These are phyloP conservation scores for Pseudonitzschia delicatissima DNA, from an alignment of 108 stramenopile genomes.

Conservation along the genomic window DNA sequence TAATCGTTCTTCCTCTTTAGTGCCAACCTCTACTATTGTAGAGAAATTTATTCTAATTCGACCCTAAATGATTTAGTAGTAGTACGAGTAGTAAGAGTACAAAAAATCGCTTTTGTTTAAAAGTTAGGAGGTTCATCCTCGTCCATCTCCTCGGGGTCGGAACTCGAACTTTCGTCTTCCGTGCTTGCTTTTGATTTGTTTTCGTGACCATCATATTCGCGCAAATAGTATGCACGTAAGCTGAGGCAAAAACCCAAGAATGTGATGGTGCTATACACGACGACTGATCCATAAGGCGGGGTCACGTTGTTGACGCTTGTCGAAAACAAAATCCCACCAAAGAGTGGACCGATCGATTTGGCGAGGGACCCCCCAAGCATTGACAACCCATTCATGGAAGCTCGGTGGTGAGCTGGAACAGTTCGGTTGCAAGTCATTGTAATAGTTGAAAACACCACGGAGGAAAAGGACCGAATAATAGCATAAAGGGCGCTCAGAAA, in stretches of 20 bases:
- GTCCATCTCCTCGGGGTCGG: background rate
- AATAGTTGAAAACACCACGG: slow-evolving; percentile 51
- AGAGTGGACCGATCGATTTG: slow-evolving; percentile 50
- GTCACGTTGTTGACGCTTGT: slow-evolving; percentile 11
- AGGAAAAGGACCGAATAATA: slow-evolving; percentile 17
- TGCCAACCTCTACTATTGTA: no score
- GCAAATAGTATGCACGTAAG: slow-evolving; percentile 16
- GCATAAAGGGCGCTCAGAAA: slow-evolving; percentile 25
- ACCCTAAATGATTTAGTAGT: no score
- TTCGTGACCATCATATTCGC: background rate
- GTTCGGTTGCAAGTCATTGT: slow-evolving; percentile 59
- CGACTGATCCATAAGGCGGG: slow-evolving; percentile 22
- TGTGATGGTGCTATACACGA: background rate
- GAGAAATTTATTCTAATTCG: no score
- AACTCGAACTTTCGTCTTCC: background rate
- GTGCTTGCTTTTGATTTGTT: background rate
- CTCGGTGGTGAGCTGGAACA: slow-evolving; percentile 51
- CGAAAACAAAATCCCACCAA: slow-evolving; percentile 42
- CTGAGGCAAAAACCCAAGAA: slow-evolving; percentile 16
- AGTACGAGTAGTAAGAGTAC: no score
- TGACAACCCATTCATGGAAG: slow-evolving; percentile 66
- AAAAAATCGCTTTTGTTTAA: no score
- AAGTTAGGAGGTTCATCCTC: background rate
- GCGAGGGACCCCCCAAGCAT: slow-evolving; percentile 58
- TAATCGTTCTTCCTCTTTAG: no score